Evolutionary conservation across 2,329 filamentous ascomycete species (phyloP), one percentile per base, ranked within the genome.

Genomic region (Colletotrichum truncatum): DNA sequence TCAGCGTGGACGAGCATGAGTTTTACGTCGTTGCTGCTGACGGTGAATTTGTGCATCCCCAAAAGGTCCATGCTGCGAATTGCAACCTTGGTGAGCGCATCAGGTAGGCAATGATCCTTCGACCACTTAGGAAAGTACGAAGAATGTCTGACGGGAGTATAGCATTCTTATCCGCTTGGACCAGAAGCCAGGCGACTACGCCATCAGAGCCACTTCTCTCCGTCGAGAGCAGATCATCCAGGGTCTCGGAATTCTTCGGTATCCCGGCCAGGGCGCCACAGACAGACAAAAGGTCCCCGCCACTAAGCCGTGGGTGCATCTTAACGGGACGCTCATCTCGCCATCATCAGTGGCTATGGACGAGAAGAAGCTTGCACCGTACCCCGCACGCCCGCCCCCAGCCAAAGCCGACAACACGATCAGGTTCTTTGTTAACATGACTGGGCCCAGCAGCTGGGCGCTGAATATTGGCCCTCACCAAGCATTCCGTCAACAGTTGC

Each of bases 361-460:
- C 26, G 61, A 61, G 39, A 61, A 32, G 4, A 64, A 61, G 32
- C 61, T 64, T 4, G 55, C 61, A 1, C 61, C 61, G 7, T 61
- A 61, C n/a, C 56, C 61, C 7, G n/a, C 39, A 11, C 55, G 39
- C 6, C 32, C 61, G 21, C 61, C 61, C 4, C 61, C 61, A 8
- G 39, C 55, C 1, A 61, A 54, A 32, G 30, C 61, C 14, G 61
- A 64, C 12, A 61, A 41, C 26, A 61, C 48, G 11, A 28, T 64
- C 30, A 61, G 32, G 39, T 64, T 64, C 48, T 64, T 64, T 21
- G 56, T 64, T n/a, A 64, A 64, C 32, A 64, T 61, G 61, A 64
- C 56, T 4, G 56, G 56, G 6, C 61, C 56, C n/a, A 48, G 48
- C 26, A 61, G 46, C 18, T 64, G 61, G 61, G 56, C 56, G 9